phyloP scores from a whole-genome alignment of 176 grass and related monocot genomes.

The Pontederia paniculata region DNA sequence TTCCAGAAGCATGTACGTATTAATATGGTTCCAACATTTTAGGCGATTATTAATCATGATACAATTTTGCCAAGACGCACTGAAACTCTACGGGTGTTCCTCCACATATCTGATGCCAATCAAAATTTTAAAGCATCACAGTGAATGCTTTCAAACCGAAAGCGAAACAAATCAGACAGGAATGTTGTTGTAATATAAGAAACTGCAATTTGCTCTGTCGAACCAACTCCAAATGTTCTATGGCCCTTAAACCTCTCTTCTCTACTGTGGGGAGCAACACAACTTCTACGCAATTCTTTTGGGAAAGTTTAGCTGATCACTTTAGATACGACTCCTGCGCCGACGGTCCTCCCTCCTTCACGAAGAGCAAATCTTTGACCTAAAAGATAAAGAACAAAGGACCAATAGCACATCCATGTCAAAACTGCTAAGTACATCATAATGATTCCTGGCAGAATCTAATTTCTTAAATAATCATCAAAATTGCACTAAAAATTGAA shows the following conservation, averaged over 20 bases:
- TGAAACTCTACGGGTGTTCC: no score
- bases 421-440: no score
- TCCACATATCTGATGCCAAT: no score
- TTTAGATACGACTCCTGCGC: constrained; percentile 88
- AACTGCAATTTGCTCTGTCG: not conserved
- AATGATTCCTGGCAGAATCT: no score
- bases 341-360: constrained; percentile 90
- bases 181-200: not conserved
- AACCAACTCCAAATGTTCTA: not conserved
- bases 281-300: not conserved
- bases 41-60: no score
- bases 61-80: no score
- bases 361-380: constrained; percentile 94
- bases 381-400: constrained; percentile 4
- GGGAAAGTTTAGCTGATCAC: constrained; percentile 35
- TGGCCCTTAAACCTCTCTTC: not conserved
- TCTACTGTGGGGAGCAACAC: not conserved
- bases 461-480: no score
- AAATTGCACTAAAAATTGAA: not conserved
- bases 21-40: no score
- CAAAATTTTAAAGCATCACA: not conserved
- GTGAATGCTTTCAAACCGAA: not conserved
- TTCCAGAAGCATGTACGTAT: no score
- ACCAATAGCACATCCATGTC: no score
- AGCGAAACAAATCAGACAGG: not conserved